phyloP scores from a whole-genome alignment of 352 stramenopile species.

The Phytophthora fragariae region DNA sequence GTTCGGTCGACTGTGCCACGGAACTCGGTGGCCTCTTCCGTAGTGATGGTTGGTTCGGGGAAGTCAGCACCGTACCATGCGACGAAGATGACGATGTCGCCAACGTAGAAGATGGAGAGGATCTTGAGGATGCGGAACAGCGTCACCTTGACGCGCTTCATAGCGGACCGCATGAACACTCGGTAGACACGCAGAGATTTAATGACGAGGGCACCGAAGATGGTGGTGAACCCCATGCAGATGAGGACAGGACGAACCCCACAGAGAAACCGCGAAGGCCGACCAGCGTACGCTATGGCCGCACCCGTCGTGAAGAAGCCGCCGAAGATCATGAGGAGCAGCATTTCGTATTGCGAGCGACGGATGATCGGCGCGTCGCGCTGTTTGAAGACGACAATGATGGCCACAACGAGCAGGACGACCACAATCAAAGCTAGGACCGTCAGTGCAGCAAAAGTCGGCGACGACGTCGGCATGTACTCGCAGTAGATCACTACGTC shows the following conservation, averaged over 20 bases:
- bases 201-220: constrained; percentile 54
- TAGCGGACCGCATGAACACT: constrained; percentile 51
- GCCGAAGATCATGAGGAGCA: constrained; percentile 50
- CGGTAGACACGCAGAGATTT: constrained; percentile 69
- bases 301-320: constrained; percentile 46
- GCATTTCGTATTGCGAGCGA: constrained; percentile 55
- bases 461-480: constrained; percentile 41
- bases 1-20: constrained; percentile 37
- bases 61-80: constrained; percentile 48
- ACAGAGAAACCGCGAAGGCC: constrained; percentile 39
- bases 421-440: constrained; percentile 30
- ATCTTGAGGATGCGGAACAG: constrained; percentile 50
- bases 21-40: constrained; percentile 35
- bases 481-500: constrained; percentile 47
- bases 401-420: constrained; percentile 14
- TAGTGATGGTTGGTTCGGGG: constrained; percentile 32
- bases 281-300: constrained; percentile 41
- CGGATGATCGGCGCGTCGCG: constrained; percentile 54
- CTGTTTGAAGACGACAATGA: constrained; percentile 37
- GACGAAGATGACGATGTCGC: constrained; percentile 50
- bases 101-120: constrained; percentile 41
- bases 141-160: constrained; percentile 56
- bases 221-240: constrained; percentile 52
- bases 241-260: constrained; percentile 42
- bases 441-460: constrained; percentile 22